Base-by-base conservation (phyloP, 2,329 filamentous ascomycete species). In the Cordyceps sp. region DNA sequence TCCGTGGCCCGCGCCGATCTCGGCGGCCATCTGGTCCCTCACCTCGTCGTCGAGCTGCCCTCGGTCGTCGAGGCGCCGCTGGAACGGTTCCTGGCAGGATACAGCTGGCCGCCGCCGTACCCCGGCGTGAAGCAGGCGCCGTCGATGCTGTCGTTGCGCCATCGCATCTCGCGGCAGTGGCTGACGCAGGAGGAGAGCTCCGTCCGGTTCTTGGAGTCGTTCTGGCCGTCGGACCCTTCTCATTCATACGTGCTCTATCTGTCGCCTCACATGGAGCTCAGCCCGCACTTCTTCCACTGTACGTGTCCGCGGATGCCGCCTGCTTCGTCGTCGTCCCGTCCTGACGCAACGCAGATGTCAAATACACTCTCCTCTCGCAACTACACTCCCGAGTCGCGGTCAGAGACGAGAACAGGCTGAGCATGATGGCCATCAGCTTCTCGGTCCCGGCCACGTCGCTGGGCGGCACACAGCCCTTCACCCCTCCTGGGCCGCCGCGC, bases 21-120 rank as follows among this genome's bases (percentile, higher is more conserved):
- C 48, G 66, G 73, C 29, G 76, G 78, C 1, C 61, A 78, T 26
- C 59, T 66, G 2, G 57, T 69, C 2, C 86, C 86, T 4, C 74
- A 79, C 38, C 59, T 98, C 29, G 93, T 80, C 3, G 73, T 96
- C 31, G 86, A 96, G 47, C 62, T 98, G 7, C 84, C 86, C 1
- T 59, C 70, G 19, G 57, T 71, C 20, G 58, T 86, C 14, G 83
- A 93, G 42, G 51, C 61, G 4, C 62, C 72, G 3, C 69, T 81
- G 5, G 62, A 70, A 32, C 55, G 57, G 12, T 84, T 75, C 40
- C 50, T 93, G 10, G 55, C 69, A 29, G 50, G 46, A 1, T 82
- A 84, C 40, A 57, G 61, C 21, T 90, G 82, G 78, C 80, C 82
- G 30, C 64, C 73, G 10, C 40, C 42, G 4, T 33, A 34, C 5